A percentile compares a stretch with the other conserved stretches of the same genome.
Evolutionary conservation across 2,329 filamentous ascomycete genomes (phyloP).

Genomic region (Pyrenophora teres): DNA sequence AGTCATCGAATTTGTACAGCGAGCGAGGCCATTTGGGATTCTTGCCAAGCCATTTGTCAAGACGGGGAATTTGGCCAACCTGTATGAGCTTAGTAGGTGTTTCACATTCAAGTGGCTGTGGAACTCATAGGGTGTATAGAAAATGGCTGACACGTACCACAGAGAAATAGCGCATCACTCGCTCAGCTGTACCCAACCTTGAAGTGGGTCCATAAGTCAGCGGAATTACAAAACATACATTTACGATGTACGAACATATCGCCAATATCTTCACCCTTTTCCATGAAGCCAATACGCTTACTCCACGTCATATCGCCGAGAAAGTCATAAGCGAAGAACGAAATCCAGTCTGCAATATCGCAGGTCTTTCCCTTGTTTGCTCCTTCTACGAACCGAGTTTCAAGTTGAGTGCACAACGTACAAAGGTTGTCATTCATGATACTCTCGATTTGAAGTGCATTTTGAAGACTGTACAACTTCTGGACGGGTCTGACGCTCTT

Average conservation of each 20-base stretch:
- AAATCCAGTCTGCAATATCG: conserved; percentile 42
- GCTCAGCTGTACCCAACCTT: conserved; percentile 43
- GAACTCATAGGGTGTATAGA: too few species aligned
- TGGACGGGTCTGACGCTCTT: conserved; percentile 34
- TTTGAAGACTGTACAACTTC: conserved; percentile 37
- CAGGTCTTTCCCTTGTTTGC: conserved; percentile 33
- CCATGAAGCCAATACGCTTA: conserved; percentile 51
- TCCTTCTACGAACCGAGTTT: conserved; percentile 32
- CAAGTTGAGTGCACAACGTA: conserved; percentile 29
- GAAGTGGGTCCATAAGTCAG: background rate
- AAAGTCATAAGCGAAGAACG: conserved; percentile 39
- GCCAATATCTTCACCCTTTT: conserved; percentile 48
- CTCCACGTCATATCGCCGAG: conserved; percentile 50
- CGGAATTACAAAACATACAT: background rate
- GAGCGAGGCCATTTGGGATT: conserved; percentile 24
- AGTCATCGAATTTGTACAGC: conserved; percentile 29
- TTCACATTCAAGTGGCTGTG: background rate
- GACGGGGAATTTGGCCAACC: conserved; percentile 38
- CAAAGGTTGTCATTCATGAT: conserved; percentile 34
- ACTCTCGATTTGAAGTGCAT: conserved; percentile 32
- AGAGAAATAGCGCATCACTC: conserved; percentile 34
- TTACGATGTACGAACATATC: conserved; percentile 15
- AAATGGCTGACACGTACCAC: conserved; percentile 19
- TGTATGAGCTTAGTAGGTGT: conserved; percentile 7
- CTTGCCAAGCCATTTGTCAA: conserved; percentile 34